Percentiles rank a stretch among this genome's conserved stretches.
These are phyloP conservation scores for Dioscorea zingiberensis DNA, from an alignment of 106 monocot species.

Conservation along the genomic window DNA sequence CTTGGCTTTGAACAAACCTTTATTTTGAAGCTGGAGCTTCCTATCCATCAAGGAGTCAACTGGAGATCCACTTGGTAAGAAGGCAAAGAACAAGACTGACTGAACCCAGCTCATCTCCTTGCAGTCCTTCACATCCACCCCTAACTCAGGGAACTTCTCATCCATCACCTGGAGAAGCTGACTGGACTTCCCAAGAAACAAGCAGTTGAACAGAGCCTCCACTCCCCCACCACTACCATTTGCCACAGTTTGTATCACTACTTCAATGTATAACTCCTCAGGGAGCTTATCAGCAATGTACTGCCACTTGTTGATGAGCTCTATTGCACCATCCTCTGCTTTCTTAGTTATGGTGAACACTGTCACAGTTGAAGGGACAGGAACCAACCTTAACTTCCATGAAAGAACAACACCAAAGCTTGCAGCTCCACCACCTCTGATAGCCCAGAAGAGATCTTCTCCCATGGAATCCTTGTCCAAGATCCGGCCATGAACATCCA, in stretches of 20 bases:
- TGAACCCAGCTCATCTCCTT: constrained; percentile 34
- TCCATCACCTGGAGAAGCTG: constrained; percentile 7
- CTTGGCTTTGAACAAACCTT: constrained; percentile 16
- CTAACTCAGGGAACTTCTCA: constrained; percentile 19
- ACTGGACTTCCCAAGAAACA: constrained; percentile 17
- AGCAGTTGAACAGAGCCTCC: constrained; percentile 3
- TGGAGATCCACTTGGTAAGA: neutral
- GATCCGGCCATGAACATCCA: constrained; percentile 2
- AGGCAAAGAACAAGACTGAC: constrained; percentile 9
- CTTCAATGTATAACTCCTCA: constrained; percentile 11
- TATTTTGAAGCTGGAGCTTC: neutral
- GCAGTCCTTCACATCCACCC: constrained; percentile 13
- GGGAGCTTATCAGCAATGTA: constrained; percentile 7
- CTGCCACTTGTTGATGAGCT: constrained; percentile 27
- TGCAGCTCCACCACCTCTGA: constrained; percentile 12
- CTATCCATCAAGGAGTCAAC: constrained; percentile 8
- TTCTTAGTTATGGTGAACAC: constrained; percentile 13
- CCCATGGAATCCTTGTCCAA: constrained; percentile 6
- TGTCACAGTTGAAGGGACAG: constrained; percentile 2
- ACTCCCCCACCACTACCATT: neutral
- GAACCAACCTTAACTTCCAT: neutral
- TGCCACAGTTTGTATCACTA: neutral
- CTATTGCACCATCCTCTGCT: neutral
- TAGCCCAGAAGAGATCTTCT: constrained; percentile 9
- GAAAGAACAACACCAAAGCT: constrained; percentile 5